Evolutionary conservation across 2,329 filamentous ascomycete genomes (phyloP), one percentile per base, ranked within the genome.

Genomic region (Phialemoniopsis sp.): DNA sequence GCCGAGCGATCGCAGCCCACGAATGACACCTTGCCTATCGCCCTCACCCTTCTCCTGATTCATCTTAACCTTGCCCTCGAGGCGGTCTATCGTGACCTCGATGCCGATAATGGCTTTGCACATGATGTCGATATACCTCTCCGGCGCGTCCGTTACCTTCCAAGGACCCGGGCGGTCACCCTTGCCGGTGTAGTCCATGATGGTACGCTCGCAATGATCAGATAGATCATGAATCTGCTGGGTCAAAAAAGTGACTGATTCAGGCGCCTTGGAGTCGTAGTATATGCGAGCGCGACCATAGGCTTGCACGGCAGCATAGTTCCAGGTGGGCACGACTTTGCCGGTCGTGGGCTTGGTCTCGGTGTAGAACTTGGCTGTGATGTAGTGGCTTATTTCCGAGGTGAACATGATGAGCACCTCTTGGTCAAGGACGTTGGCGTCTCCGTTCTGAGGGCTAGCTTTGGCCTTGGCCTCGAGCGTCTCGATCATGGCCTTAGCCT

Each of bases 261-360:
- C 64, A 6, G 59, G 49, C 0, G 66, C 54, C 34, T 66, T 65
- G 6, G 69, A 51, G 40, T 84, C 73, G 41, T 61, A 71, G 46
- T 70, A 76, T 4, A 85, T 58, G 0, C 45, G 73, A 2, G 75
- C 73, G 2, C 57, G 67, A 2, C 82, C 82, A 47, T 85, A 85
- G 0, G 66, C 77, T 56, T 86, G 78, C 0, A 72, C 80, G 0
- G 81, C 79, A 0, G 77, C 66, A 49, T 86, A 87, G 56, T 87
- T 80, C 82, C 82, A 86, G 0, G 82, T 87, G 1, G 80, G 80
- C 5, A 83, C 82, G 0, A 85, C 81, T 48, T 86, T 86, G 10
- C 72, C 81, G 0, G 73, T 80, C 0, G 51, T 54, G 0, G 80
- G 81, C 53, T 85, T 86, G 2, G 82, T 85, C 46, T 79, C 69